phyloP scores from a whole-genome alignment of 2,329 filamentous ascomycete species.

The Claviceps capensis region DNA sequence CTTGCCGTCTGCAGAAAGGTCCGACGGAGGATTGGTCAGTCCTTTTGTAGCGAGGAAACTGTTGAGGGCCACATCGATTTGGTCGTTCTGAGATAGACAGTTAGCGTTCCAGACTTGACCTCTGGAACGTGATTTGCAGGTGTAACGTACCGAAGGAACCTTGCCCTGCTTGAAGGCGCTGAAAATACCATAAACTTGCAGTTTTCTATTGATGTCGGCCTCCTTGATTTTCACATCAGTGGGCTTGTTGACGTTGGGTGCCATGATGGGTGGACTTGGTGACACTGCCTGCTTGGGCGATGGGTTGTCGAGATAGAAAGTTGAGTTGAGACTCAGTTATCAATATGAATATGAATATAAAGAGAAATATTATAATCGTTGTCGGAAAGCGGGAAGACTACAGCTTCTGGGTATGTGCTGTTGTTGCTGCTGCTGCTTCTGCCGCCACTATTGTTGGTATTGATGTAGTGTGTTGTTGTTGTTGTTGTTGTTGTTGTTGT shows the following conservation, averaged over 20 bases:
- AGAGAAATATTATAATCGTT: not conserved
- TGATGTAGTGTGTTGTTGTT: not conserved
- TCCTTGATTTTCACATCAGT: conserved; percentile 65
- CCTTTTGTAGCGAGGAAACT: conserved; percentile 63
- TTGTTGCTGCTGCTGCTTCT: not conserved
- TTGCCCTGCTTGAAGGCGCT: conserved; percentile 79
- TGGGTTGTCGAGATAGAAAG: not conserved
- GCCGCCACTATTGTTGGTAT: not conserved
- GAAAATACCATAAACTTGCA: conserved; percentile 87
- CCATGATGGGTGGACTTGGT: conserved; percentile 15
- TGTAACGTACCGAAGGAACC: conserved; percentile 61
- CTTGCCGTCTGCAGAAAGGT: conserved; percentile 72
- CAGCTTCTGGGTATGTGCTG: too few species aligned
- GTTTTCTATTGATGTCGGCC: conserved; percentile 79
- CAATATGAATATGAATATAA: not conserved
- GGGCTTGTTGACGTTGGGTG: conserved; percentile 53
- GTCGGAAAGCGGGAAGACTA: not conserved
- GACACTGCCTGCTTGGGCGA: not conserved
- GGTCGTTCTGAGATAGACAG: conserved; percentile 55
- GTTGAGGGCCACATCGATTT: conserved; percentile 91
- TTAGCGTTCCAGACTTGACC: not conserved
- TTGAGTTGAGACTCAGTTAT: not conserved
- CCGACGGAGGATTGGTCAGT: conserved; percentile 55
- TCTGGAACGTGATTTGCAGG: too few species aligned
- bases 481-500: not conserved